A percentile compares a stretch with the other conserved stretches of the same genome.
phyloP scores from a whole-genome alignment of 495 filamentous ascomycete species.

The Pyronema omphalodes region DNA sequence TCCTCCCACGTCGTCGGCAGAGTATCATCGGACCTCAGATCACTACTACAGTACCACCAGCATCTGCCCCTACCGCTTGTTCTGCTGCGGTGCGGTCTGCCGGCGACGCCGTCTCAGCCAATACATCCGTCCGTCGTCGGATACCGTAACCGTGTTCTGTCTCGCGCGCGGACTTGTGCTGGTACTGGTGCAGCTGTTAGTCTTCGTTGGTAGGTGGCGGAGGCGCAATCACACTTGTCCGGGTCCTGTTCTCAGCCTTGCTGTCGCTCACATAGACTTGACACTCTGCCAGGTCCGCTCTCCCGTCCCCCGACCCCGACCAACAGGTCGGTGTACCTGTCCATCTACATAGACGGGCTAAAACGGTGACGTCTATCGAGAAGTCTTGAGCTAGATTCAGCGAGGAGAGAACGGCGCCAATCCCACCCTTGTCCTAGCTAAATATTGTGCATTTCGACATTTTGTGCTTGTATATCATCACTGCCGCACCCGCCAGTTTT shows the following conservation, averaged over 20 bases:
- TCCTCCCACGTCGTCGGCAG: not conserved
- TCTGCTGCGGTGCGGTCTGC: too few relatives aligned
- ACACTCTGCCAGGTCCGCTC: not conserved
- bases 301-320: not conserved
- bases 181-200: not conserved
- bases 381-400: too few relatives aligned
- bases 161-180: not conserved
- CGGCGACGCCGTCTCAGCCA: not conserved
- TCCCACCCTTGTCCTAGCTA: too few relatives aligned
- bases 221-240: not conserved
- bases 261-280: not conserved
- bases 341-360: not conserved
- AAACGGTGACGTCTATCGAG: conserved; percentile 1
- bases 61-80: too few relatives aligned
- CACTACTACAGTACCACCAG: too few relatives aligned
- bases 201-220: not conserved
- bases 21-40: not conserved
- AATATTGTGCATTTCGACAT: too few relatives aligned
- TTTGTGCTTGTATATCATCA: too few relatives aligned
- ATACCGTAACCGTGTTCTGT: conserved; percentile 2
- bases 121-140: not conserved
- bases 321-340: not conserved
- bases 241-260: not conserved
- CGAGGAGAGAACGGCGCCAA: too few relatives aligned
- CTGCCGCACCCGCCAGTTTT: too few relatives aligned